Percentiles rank a stretch among this genome's conserved stretches.
Evolutionary conservation across 2,329 filamentous ascomycete genomes (phyloP).

Genomic region (Fusarium anthophilum): DNA sequence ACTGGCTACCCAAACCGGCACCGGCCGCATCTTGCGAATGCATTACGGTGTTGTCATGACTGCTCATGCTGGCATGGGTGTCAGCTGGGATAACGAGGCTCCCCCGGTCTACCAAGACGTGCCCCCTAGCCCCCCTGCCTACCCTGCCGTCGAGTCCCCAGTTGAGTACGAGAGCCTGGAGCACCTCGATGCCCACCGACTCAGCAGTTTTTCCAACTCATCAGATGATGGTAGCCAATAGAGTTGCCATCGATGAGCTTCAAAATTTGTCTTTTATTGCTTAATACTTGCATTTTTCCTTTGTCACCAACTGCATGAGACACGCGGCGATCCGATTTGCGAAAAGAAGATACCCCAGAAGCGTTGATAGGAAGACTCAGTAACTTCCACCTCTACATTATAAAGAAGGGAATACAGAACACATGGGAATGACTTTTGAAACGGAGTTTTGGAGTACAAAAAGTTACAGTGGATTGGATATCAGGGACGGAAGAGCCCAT

Average conservation of each 20-base stretch:
- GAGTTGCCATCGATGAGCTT: background rate
- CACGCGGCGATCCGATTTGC: slow-evolving; percentile 41
- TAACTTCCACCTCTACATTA: slow-evolving; percentile 34
- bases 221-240: slow-evolving; percentile 31
- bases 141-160: slow-evolving; percentile 54
- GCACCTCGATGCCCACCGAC: slow-evolving; percentile 43
- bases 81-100: slow-evolving; percentile 96
- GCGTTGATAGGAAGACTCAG: slow-evolving; percentile 40
- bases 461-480: slow-evolving; percentile 17
- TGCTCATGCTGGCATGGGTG: slow-evolving; percentile 84
- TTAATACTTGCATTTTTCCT: slow-evolving; percentile 25
- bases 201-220: slow-evolving; percentile 37
- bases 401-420: slow-evolving; percentile 42
- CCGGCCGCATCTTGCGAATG: slow-evolving; percentile 90
- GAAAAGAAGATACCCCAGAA: slow-evolving; percentile 43
- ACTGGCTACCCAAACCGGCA: slow-evolving; percentile 84
- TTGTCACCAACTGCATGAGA: slow-evolving; percentile 37
- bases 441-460: slow-evolving; percentile 26
- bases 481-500: slow-evolving; percentile 24
- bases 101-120: slow-evolving; percentile 95
- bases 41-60: slow-evolving; percentile 87
- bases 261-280: slow-evolving; percentile 8
- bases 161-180: slow-evolving; percentile 54
- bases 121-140: slow-evolving; percentile 82
- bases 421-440: slow-evolving; percentile 32